These are phyloP conservation scores for Scenedesmus sp. DNA, from an alignment of 163 green algal genomes.

Conservation along the genomic window DNA sequence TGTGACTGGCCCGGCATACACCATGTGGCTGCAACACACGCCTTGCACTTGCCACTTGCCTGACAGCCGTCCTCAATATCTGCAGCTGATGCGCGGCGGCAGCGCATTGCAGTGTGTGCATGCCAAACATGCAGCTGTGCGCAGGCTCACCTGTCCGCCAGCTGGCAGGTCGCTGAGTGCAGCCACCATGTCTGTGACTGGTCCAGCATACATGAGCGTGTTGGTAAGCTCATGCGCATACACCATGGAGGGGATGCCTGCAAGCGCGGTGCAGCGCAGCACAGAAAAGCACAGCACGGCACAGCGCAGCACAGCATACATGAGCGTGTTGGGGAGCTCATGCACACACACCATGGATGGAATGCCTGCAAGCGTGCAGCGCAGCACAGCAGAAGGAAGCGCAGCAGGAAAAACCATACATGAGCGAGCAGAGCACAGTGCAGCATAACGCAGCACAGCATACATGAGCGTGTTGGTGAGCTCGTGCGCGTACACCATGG, in stretches of 20 bases:
- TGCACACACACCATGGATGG: too few relatives aligned
- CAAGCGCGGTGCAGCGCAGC: not conserved
- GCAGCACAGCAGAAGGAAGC: too few relatives aligned
- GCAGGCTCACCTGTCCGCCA: conserved; percentile 49
- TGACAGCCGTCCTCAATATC: not conserved
- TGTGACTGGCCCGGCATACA: conserved; percentile 52
- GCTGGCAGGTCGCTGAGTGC: conserved; percentile 50
- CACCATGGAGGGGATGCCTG: conserved; percentile 48
- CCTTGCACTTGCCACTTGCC: not conserved
- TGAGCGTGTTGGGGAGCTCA: too few relatives aligned
- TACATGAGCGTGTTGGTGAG: conserved; percentile 25
- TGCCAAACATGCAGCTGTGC: not conserved
- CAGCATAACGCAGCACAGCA: too few relatives aligned
- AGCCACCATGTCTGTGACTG: conserved; percentile 47
- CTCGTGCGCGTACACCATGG: conserved; percentile 29
- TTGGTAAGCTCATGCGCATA: conserved; percentile 48
- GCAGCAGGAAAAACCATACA: not conserved
- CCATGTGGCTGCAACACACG: too few relatives aligned
- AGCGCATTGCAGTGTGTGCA: not conserved
- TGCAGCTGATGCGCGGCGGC: not conserved
- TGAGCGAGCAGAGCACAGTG: too few relatives aligned
- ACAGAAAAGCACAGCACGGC: not conserved
- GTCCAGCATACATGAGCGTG: conserved; percentile 45
- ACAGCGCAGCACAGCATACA: not conserved
- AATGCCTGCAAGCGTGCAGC: too few relatives aligned